Evolutionary conservation across 1,284 basidiomycete species (phyloP).

Genomic region (Pterula multifida): DNA sequence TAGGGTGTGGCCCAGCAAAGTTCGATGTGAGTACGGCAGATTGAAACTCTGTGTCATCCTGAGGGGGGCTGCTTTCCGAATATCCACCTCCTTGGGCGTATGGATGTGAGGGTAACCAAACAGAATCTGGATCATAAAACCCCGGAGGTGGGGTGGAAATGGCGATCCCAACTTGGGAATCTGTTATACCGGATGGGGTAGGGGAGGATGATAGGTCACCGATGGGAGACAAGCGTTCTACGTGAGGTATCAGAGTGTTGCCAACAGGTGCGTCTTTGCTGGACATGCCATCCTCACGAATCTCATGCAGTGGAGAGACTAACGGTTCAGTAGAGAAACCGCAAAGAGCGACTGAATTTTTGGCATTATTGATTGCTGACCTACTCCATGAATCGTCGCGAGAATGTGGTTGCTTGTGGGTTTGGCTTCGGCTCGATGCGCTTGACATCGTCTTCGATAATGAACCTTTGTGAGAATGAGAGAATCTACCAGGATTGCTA

Average conservation of each 20-base stretch:
- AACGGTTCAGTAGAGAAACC: conserved; percentile 13
- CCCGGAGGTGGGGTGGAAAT: conserved; percentile 43
- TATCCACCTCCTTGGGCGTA: conserved; percentile 39
- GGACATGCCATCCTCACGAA: background rate
- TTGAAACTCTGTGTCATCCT: background rate
- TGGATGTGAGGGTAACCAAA: conserved; percentile 38
- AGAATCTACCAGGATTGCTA: conserved; percentile 10
- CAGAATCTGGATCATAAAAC: conserved; percentile 19
- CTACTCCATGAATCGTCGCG: conserved; percentile 50
- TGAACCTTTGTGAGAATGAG: conserved; percentile 33
- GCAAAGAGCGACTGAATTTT: conserved; percentile 23
- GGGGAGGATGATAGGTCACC: conserved; percentile 11
- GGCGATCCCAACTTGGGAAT: conserved; percentile 48
- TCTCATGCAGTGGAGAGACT: background rate
- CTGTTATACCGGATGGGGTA: conserved; percentile 10
- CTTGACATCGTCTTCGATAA: conserved; percentile 31
- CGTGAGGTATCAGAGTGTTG: background rate
- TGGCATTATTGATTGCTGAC: conserved; percentile 39
- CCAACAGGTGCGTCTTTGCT: background rate
- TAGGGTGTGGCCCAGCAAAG: conserved; percentile 38
- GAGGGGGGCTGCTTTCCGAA: conserved; percentile 9
- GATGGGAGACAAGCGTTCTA: conserved; percentile 1
- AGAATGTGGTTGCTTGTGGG: conserved; percentile 31
- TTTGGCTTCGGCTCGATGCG: conserved; percentile 22
- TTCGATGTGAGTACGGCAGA: conserved; percentile 18